A percentile compares a stretch with the other conserved stretches of the same genome.
These are phyloP conservation scores for Lophiostoma macrostomum DNA, from an alignment of 495 filamentous ascomycete species.

Conservation along the genomic window DNA sequence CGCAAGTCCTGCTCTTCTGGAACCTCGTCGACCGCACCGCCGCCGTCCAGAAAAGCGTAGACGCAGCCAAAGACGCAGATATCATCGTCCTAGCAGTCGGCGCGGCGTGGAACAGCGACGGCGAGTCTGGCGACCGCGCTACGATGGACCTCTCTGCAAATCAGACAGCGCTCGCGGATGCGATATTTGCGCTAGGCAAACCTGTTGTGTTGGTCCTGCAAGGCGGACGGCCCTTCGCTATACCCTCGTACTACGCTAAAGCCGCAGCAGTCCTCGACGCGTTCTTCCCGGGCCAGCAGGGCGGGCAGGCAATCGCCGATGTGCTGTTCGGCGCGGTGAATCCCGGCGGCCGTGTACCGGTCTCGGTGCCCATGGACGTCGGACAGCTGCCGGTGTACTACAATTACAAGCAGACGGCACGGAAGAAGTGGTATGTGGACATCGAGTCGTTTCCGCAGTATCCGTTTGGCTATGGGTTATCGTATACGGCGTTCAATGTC, in stretches of 20 bases:
- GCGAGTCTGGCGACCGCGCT: slow-evolving; percentile 46
- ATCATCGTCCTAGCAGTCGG: slow-evolving; percentile 46
- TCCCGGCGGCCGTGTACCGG: slow-evolving; percentile 45
- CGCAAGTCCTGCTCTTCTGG: slow-evolving; percentile 47
- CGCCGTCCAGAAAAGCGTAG: slow-evolving; percentile 37
- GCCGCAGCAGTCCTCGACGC: slow-evolving; percentile 42
- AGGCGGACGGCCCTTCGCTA: slow-evolving; percentile 46
- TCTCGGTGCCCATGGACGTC: slow-evolving; percentile 41
- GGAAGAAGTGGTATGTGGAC: slow-evolving; percentile 35
- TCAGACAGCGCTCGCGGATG: slow-evolving; percentile 35
- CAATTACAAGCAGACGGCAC: slow-evolving; percentile 39
- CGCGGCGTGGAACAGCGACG: slow-evolving; percentile 47
- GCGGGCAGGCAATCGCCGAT: slow-evolving; percentile 50
- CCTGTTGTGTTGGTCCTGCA: slow-evolving; percentile 46
- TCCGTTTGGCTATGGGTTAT: slow-evolving; percentile 44
- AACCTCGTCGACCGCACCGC: slow-evolving; percentile 42
- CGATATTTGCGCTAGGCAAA: slow-evolving; percentile 43
- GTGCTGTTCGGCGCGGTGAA: slow-evolving; percentile 46
- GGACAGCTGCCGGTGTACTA: slow-evolving; percentile 45
- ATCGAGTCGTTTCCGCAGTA: slow-evolving; percentile 35
- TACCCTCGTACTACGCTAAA: slow-evolving; percentile 42
- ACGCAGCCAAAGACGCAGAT: slow-evolving; percentile 40
- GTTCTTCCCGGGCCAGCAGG: slow-evolving; percentile 46
- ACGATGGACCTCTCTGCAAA: slow-evolving; percentile 34
- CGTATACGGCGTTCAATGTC: slow-evolving; percentile 40